These are phyloP conservation scores for Mucor piriformis DNA, from an alignment of 371 early-diverging fungal genomes.

Conservation along the genomic window DNA sequence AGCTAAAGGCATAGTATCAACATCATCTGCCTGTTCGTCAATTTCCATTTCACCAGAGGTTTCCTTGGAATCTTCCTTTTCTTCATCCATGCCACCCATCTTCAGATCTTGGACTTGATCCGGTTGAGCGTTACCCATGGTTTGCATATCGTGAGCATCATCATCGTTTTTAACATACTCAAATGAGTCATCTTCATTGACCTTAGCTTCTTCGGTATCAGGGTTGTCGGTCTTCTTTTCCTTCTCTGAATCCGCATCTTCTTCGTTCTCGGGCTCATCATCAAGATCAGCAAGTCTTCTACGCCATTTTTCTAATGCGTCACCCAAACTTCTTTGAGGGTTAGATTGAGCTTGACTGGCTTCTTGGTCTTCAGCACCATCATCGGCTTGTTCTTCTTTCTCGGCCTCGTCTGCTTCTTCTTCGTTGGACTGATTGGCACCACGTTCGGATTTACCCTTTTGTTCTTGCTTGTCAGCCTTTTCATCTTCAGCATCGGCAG, in stretches of 20 bases:
- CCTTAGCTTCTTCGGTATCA: slow-evolving; percentile 53
- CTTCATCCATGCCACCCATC: slow-evolving; percentile 59
- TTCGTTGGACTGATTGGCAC: slow-evolving; percentile 45
- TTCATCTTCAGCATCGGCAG: slow-evolving; percentile 36
- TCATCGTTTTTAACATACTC: slow-evolving; percentile 82
- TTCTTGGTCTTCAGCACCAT: slow-evolving; percentile 26
- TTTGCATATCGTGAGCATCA: slow-evolving; percentile 74
- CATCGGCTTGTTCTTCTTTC: slow-evolving; percentile 21
- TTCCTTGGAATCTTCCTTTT: slow-evolving; percentile 52
- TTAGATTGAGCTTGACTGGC: slow-evolving; percentile 50
- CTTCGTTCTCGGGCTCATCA: slow-evolving; percentile 51
- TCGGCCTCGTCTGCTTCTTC: slow-evolving; percentile 33
- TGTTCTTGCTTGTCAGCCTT: slow-evolving; percentile 39
- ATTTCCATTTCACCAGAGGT: slow-evolving; percentile 63
- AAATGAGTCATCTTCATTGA: slow-evolving; percentile 65
- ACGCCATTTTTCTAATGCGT: slow-evolving; percentile 90
- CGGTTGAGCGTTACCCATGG: slow-evolving; percentile 74
- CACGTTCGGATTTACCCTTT: slow-evolving; percentile 43
- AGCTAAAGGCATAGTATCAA: slow-evolving; percentile 46
- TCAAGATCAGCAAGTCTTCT: slow-evolving; percentile 74
- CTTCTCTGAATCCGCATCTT: slow-evolving; percentile 50
- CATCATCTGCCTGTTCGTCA: slow-evolving; percentile 47
- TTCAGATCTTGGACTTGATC: slow-evolving; percentile 73
- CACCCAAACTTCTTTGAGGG: slow-evolving; percentile 85
- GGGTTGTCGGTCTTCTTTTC: slow-evolving; percentile 48